Evolutionary conservation across 2,329 filamentous ascomycete genomes (phyloP), one percentile per base, ranked within the genome.

Genomic region (Fusarium aywerte): DNA sequence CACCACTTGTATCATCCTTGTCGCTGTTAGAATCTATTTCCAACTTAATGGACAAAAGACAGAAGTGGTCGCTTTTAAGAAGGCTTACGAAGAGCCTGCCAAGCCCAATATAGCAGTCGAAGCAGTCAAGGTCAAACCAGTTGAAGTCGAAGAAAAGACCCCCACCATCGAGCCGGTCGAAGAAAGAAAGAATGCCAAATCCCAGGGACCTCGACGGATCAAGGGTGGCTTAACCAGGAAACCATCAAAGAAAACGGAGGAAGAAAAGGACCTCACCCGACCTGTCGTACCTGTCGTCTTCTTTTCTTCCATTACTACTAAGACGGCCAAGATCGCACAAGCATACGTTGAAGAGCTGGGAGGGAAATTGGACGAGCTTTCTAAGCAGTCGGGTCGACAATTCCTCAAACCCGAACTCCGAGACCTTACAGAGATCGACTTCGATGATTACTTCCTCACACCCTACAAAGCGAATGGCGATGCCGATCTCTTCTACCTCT

Each of bases 401-500:
- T 86, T 85, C 66, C 74, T 84, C 1, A 80, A 86, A 35, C 89
- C 92, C 2, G 83, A 91, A 73, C 78, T 93, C 12, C 82, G 91
- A 58, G 93, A 98, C 73, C 81, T 98, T 25, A 89, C 94, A 4
- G 90, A 97, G 63, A 86, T 96, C 52, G 95, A 98, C 72, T 92
- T 95, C 72, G 95, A 99, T 73, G 93, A 97, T 74, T 97, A 91
- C 78, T 98, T 98, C 75, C 88, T 97, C 58, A 86, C 85, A 4
- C 87, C 89, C 1, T 93, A 94, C 0, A 91, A 91, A 75, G 75
- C 81, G 7, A 76, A 80, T 25, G 76, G 81, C 3, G 77, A 83
- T n/a, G 79, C 85, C 4, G 87, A 89, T 63, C 87, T 90, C 71
- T 89, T 97, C 71, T 99, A 98, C 78, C 83, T 96, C 36, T 84